Conservation (phyloP, 768 basidiomycete species). For the Lentinula sp. region DNA sequence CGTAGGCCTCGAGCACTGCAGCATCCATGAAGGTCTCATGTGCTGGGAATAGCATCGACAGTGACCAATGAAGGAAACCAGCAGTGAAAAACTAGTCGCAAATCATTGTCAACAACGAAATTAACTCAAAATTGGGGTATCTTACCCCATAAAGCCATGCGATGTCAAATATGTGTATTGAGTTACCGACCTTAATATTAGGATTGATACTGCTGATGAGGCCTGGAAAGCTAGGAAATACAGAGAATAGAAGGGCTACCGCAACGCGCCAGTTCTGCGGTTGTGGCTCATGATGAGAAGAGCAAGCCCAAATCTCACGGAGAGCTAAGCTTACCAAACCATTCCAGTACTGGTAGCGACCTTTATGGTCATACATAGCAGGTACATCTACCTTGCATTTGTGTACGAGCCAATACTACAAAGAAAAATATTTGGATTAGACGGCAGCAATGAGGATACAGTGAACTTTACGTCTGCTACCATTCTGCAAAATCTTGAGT, state of each 20-base stretch:
- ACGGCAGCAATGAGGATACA: neutral
- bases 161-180: slow-evolving; percentile 55
- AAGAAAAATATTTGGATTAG: neutral
- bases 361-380: slow-evolving; percentile 76
- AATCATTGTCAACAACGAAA: neutral
- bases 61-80: slow-evolving; percentile 24
- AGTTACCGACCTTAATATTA: slow-evolving; percentile 54
- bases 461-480: slow-evolving; percentile 33
- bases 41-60: slow-evolving; percentile 36
- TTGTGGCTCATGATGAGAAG: neutral
- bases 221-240: slow-evolving; percentile 71
- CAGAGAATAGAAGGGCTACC: slow-evolving; percentile 59
- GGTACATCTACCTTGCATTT: slow-evolving; percentile 70
- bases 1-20: slow-evolving; percentile 15
- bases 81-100: slow-evolving; percentile 31
- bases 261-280: slow-evolving; percentile 77
- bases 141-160: slow-evolving; percentile 74
- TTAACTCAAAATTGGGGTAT: neutral
- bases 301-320: too few relatives aligned
- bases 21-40: slow-evolving; percentile 33
- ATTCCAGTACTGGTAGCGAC: slow-evolving; percentile 70
- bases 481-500: slow-evolving; percentile 26
- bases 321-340: slow-evolving; percentile 51
- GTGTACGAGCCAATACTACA: slow-evolving; percentile 76
- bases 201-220: slow-evolving; percentile 71